phyloP scores from a whole-genome alignment of 345 rosid genomes.

The Citrus inodora region DNA sequence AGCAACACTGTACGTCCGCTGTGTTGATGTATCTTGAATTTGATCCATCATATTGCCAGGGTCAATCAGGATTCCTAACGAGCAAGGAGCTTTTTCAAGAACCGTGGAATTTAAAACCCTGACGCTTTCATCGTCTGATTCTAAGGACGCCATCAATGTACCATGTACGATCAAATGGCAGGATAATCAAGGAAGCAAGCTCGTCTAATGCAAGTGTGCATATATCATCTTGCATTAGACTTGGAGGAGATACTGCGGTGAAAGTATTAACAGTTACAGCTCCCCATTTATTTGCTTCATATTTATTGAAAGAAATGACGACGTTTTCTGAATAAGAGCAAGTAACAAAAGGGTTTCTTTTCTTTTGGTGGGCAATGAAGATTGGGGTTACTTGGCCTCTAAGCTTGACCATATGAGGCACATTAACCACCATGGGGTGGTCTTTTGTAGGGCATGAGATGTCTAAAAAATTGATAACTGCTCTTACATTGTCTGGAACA shows the following conservation, averaged over 20 bases:
- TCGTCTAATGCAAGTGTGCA: slow-evolving; percentile 53
- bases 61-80: slow-evolving; percentile 48
- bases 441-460: slow-evolving; percentile 29
- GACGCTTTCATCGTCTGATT: slow-evolving; percentile 27
- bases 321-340: slow-evolving; percentile 36
- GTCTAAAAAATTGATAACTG: slow-evolving; percentile 35
- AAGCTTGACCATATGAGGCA: slow-evolving; percentile 52
- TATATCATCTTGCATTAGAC: slow-evolving; percentile 57
- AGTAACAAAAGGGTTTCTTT: slow-evolving; percentile 3
- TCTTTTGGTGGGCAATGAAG: slow-evolving; percentile 46
- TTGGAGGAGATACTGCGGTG: slow-evolving; percentile 30
- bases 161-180: slow-evolving; percentile 61
- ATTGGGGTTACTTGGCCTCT: slow-evolving; percentile 45
- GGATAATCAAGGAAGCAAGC: slow-evolving; percentile 39
- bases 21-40: neutral
- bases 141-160: slow-evolving; percentile 24
- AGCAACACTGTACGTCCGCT: neutral
- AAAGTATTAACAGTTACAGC: slow-evolving; percentile 11
- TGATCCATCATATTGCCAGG: slow-evolving; percentile 15
- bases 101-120: slow-evolving; percentile 40
- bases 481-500: slow-evolving; percentile 35
- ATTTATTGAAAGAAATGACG: slow-evolving; percentile 25
- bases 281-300: neutral
- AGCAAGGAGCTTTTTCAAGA: slow-evolving; percentile 54
- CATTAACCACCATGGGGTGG: slow-evolving; percentile 35